These are phyloP conservation scores for Entoloma clypeatum DNA, from an alignment of 1,284 basidiomycete genomes.

Conservation along the genomic window DNA sequence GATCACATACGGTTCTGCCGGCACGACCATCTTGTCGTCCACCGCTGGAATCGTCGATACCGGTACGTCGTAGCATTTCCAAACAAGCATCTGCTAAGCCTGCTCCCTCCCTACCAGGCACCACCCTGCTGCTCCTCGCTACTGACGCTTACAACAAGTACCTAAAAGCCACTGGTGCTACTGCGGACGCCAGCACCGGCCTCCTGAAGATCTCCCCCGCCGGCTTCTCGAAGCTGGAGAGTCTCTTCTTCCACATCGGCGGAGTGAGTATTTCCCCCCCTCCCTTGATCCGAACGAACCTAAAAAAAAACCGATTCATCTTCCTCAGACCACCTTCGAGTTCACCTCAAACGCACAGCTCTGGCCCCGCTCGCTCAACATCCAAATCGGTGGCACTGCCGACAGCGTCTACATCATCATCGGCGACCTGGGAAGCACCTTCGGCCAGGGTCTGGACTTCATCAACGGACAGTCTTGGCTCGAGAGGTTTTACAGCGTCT, in stretches of 20 bases:
- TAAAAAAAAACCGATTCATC: conserved; percentile 1
- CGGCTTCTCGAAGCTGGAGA: conserved; percentile 50
- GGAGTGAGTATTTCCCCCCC: conserved; percentile 26
- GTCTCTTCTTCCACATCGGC: conserved; percentile 53
- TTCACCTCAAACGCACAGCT: conserved; percentile 57
- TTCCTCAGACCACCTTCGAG: conserved; percentile 42
- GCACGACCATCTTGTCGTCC: conserved; percentile 40
- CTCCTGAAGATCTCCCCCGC: conserved; percentile 50
- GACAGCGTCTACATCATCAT: conserved; percentile 49
- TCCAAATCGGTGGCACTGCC: conserved; percentile 43
- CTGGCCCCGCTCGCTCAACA: conserved; percentile 54
- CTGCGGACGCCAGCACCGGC: conserved; percentile 46
- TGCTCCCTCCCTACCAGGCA: conserved; percentile 31
- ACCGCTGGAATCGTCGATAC: conserved; percentile 66
- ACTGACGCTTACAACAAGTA: conserved; percentile 52
- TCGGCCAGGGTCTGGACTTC: conserved; percentile 47
- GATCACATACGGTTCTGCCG: conserved; percentile 46
- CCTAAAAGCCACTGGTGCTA: conserved; percentile 47
- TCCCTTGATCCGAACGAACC: not conserved
- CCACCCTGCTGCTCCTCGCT: conserved; percentile 37
- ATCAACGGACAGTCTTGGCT: conserved; percentile 54
- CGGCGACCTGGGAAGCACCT: conserved; percentile 34
- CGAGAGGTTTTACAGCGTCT: conserved; percentile 67
- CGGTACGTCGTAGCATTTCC: conserved; percentile 18
- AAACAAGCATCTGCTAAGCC: not conserved